Base-by-base conservation (phyloP, 768 basidiomycete genomes). In the Trametes cinnabarina region DNA sequence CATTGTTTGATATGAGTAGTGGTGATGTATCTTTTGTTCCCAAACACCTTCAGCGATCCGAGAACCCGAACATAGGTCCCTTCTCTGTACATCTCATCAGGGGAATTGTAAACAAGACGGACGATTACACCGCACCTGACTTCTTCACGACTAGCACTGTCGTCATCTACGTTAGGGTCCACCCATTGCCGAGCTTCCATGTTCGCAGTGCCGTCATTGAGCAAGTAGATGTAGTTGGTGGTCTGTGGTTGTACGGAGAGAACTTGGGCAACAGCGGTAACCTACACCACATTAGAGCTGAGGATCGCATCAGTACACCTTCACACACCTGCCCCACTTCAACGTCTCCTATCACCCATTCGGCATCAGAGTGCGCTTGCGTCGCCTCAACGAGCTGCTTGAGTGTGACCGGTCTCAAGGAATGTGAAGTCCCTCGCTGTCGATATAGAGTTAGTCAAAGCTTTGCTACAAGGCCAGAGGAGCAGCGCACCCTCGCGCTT, bases 341-440 rank as follows among this genome's bases (percentile, higher is more conserved):
- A 4, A 79, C 73, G 26, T 85, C 88, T 57, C 94, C 94, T 32
- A 98, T 77, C 58, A 79, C 78, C 85, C 93, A 97, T 57, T 95
- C 92, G 2, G 91, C 88, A 63, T 98, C 95, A 1, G 88, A 79
- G 68, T 96, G 92, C 5, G 86, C 79, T 76, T 95, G 94, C n/a
- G 75, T 79, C 2, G 94, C 89, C 63, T 82, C 80, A 34, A 77
- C 68, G 43, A 97, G 78, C 68, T 96, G 94, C 50, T 83, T 79
- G 64, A 90, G 80, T 3, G 88, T 92, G 49, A 92, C 81, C 3
- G 93, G 92, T 34, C 93, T 79, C 22, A 88, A 71, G 2, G 85
- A 79, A 41, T 79, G 76, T 5, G 71, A 69, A 20, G 73, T 71
- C 48, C 72, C 73, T 20, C 70, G 72, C 77, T 82, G 25, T 25